Evolutionary conservation across 768 basidiomycete genomes (phyloP), one percentile per base, ranked within the genome.

Genomic region (Antrodiella citrinella): DNA sequence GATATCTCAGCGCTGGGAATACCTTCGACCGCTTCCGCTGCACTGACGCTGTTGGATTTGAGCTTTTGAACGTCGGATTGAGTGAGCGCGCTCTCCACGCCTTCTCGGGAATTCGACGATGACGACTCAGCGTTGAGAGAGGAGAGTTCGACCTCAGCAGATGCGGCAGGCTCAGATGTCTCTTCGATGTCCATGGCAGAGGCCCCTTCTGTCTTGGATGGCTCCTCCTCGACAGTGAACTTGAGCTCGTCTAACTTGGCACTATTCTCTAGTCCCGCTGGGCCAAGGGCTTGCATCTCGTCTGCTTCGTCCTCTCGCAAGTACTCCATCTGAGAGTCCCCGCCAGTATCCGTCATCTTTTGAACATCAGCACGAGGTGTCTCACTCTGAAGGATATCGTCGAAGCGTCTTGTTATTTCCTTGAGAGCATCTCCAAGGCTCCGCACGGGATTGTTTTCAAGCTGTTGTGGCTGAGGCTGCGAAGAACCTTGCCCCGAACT

Each of bases 221-320:
- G 41, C 15, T n/a, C 41, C 21, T 43, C 41, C 19, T 43, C 9
- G 53, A 90, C 89, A 22, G 81, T 65, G 54, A 96, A 72, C 42
- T 79, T 85, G 26, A 97, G 80, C 46, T 95, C 84, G 55, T 84
- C 76, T 43, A 96, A 70, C 60, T 84, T 88, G 15, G 87, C 84
- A 10, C 80, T 78, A 62, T 93, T 81, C 57, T 95, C 91, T 40
- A 90, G 83, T 9, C 77, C 82, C 2, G 94, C 85, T 1, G 91
- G 82, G 4, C 91, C 95, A 19, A 98, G 76, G 1, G 93, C 91
- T 66, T 95, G 91, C 80, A 87, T 87, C 26, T 84, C 78, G 49
- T 84, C 70, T 53, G 78, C 80, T 23, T 69, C 72, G 44, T 86
- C 83, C 1, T 86, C 78, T 50, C 74, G 74, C 38, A 88, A 67